Base-by-base conservation (phyloP, 768 basidiomycete species). In the Leccinum aurantiacum region DNA sequence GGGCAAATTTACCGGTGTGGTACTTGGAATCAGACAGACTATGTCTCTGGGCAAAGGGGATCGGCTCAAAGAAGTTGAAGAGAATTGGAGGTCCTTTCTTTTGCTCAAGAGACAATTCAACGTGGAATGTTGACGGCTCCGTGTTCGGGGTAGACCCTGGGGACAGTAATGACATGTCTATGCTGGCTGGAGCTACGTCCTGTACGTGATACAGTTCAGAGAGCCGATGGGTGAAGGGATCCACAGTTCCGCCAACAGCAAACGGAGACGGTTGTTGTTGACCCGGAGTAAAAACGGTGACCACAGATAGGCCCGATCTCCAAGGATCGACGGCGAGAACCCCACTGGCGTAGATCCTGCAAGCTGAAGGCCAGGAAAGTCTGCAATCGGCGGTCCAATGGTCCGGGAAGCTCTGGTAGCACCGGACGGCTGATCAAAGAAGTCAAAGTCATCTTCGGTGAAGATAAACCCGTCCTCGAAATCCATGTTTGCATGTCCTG, bases 391-490 rank as follows among this genome's bases (percentile, higher is more conserved):
- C 55, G 60, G 54, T 38, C 44, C 44, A 1, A 68, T 59, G 27
- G 67, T 59, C 13, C 65, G 64, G 44, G 71, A 24, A 38, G 66
- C 37, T 33, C 72, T 68, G 9, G 68, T 55, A 48, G 65, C 59
- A 31, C 64, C 60, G 1, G 81, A 76, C 0, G 85, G 86, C 25
- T 79, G 79, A 68, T 93, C 91, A 68, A 93, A 95, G 73, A 91
- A 94, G 70, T 84, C 88, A 71, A 94, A 95, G 71, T 95, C 92
- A 57, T 93, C 92, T 54, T 95, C 92, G 0, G 92, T 93, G 54
- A 74, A 72, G 24, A 62, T 65, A 66, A 93, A 87, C 2, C 78
- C 81, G 22, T 84, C 82, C 35, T 87, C 85, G 55, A 83, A 83
- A 50, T 83, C 84, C 71, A 80, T 73, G 54, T 73, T 73, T 54